Percentiles rank a stretch among this genome's conserved stretches.
Conservation (phyloP, 1,139 yeast species). For the Candida sp. region DNA sequence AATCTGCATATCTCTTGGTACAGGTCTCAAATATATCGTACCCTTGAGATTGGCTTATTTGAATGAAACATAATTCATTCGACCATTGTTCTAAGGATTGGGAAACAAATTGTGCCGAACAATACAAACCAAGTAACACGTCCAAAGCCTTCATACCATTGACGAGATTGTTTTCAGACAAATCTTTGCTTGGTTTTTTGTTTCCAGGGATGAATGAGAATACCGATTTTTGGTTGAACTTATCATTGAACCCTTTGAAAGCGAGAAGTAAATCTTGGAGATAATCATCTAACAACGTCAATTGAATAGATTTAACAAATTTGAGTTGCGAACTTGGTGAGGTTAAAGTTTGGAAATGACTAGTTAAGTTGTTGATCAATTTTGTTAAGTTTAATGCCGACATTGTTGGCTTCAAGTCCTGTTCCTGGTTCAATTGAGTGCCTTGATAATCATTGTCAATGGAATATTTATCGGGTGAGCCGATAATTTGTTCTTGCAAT, state of each 20-base stretch:
- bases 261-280: constrained; percentile 46
- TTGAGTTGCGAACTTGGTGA: constrained; percentile 64
- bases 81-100: constrained; percentile 61
- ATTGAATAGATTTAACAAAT: constrained; percentile 68
- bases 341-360: constrained; percentile 54
- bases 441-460: constrained; percentile 63
- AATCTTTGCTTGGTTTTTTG: constrained; percentile 11
- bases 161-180: constrained; percentile 8
- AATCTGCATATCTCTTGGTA: constrained; percentile 40
- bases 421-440: constrained; percentile 18
- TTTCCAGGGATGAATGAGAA: constrained; percentile 37
- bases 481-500: constrained; percentile 53
- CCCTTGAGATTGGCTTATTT: constrained; percentile 29
- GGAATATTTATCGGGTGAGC: constrained; percentile 49
- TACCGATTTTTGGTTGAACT: constrained; percentile 34
- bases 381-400: constrained; percentile 62
- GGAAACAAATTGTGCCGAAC: constrained; percentile 54
- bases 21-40: constrained; percentile 57
- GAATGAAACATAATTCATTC: constrained; percentile 60
- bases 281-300: constrained; percentile 60
- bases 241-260: constrained; percentile 44
- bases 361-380: constrained; percentile 64
- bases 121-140: constrained; percentile 54
- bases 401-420: constrained; percentile 54
- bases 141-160: constrained; percentile 41